These are phyloP conservation scores for Rhizoclosmatium sp. DNA, from an alignment of 192 early-diverging fungal species.

Conservation along the genomic window DNA sequence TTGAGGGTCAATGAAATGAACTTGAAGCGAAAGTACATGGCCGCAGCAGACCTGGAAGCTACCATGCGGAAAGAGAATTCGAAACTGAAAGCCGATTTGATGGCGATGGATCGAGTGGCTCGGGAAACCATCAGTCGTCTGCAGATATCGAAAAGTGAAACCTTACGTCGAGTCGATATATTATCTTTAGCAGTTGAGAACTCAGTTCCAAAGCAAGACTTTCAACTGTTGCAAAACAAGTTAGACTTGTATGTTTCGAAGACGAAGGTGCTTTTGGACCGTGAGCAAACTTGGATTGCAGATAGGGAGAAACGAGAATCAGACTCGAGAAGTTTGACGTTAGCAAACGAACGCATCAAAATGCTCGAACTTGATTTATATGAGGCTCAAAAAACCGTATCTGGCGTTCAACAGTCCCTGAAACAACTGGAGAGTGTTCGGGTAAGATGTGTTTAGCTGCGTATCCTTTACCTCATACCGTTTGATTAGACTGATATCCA, in stretches of 20 bases:
- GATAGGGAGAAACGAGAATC: conserved; percentile 19
- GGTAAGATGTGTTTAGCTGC: background rate
- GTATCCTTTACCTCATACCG: background rate
- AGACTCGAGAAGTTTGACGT: conserved; percentile 6
- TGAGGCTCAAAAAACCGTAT: conserved; percentile 23
- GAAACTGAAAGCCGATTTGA: conserved; percentile 45
- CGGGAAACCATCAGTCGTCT: conserved; percentile 46
- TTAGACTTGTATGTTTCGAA: conserved; percentile 47
- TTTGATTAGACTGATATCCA: conserved; percentile 32
- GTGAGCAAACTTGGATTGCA: conserved; percentile 49
- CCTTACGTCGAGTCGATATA: conserved; percentile 2
- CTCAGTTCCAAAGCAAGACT: conserved; percentile 48
- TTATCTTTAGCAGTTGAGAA: conserved; percentile 29
- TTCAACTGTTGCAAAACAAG: conserved; percentile 39
- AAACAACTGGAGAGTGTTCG: conserved; percentile 2
- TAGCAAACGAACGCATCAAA: conserved; percentile 26
- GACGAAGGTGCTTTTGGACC: conserved; percentile 46
- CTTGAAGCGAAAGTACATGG: conserved; percentile 45
- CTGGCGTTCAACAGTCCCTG: background rate
- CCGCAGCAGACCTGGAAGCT: conserved; percentile 43
- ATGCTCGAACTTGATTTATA: conserved; percentile 23
- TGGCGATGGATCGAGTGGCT: conserved; percentile 47
- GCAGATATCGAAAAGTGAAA: conserved; percentile 32
- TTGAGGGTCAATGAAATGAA: conserved; percentile 53
- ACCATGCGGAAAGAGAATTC: conserved; percentile 47